Base-by-base conservation (phyloP, 345 rosid genomes). In the Aquilaria sinensis region DNA sequence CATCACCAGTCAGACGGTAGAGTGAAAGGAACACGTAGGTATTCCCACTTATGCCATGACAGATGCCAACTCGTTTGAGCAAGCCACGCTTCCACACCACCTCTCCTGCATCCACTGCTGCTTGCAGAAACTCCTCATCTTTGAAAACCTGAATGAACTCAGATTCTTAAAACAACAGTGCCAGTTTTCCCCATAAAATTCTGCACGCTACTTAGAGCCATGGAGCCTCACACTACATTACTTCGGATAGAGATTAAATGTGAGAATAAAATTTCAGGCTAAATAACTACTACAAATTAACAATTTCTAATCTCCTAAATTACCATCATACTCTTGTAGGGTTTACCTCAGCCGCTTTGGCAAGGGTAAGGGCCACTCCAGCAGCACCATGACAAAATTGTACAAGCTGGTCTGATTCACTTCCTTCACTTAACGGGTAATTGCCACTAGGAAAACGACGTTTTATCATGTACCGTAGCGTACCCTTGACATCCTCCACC, bases 331-430 rank as follows among this genome's bases (percentile, higher is more conserved):
- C 37, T 45, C 23, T 23, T 23, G 23, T 23, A 23, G 23, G 23
- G 53, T 23, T 32, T 70, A 87, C 94, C 86, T 83, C 80, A 52
- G 88, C 85, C 43, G 90, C 90, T 73, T 87, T 84, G 34, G 63
- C 81, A 31, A 84, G 82, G 47, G 88, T 82, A 60, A 87, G 79
- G 29, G 88, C 69, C 53, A 87, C 68, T 31, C 90, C 90, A 9
- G 94, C 85, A 63, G 90, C 86, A 51, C 90, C 90, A 53, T 84
- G 94, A 69, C 94, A 87, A 88, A 90, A 84, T 51, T 84, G 90
- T 53, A 87, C 88, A 33, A 82, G 94, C 48, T 70, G 78, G 69
- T 83, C 85, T 0, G 67, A 66, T 70, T 68, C 71, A 57, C 77
- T 78, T 56, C 80, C 88, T 74, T 83, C 82, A 46, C 85, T 84